Conservation (phyloP, 129 eudicot species). For the Flaveria trinervia region DNA sequence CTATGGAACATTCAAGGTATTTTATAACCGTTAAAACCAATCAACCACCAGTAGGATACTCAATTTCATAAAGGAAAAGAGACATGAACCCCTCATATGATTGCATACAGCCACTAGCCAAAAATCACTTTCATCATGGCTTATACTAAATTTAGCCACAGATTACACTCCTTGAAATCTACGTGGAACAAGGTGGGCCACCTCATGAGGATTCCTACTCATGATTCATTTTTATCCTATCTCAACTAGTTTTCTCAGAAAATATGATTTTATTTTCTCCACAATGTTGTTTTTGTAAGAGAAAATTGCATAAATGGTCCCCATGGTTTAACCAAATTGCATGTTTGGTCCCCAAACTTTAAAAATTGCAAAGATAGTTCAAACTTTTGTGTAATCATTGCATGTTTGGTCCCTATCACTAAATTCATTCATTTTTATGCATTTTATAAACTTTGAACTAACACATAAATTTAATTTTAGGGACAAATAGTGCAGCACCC, state of each 20-base stretch:
- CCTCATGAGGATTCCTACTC: background rate
- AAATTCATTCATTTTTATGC: no score
- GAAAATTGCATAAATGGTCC: no score
- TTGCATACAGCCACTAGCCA: no score
- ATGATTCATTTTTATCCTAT: background rate
- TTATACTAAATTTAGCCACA: background rate
- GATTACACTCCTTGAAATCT: background rate
- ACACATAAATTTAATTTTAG: no score
- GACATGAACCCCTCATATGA: background rate
- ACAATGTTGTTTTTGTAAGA: slow-evolving; percentile 9
- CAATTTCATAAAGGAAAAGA: background rate
- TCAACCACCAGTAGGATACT: no score
- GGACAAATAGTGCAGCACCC: no score
- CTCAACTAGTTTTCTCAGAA: background rate
- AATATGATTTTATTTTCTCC: background rate
- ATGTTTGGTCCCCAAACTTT: no score
- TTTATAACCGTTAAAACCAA: background rate
- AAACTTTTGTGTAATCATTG: no score
- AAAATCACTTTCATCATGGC: background rate
- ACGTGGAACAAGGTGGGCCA: background rate
- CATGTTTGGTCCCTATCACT: no score
- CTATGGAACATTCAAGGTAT: background rate
- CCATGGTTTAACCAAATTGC: no score
- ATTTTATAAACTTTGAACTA: no score
- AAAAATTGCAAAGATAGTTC: no score